Percentiles rank a stretch among this genome's conserved stretches.
Conservation (phyloP, 495 filamentous ascomycete genomes). For the Penicillium waksmanii region DNA sequence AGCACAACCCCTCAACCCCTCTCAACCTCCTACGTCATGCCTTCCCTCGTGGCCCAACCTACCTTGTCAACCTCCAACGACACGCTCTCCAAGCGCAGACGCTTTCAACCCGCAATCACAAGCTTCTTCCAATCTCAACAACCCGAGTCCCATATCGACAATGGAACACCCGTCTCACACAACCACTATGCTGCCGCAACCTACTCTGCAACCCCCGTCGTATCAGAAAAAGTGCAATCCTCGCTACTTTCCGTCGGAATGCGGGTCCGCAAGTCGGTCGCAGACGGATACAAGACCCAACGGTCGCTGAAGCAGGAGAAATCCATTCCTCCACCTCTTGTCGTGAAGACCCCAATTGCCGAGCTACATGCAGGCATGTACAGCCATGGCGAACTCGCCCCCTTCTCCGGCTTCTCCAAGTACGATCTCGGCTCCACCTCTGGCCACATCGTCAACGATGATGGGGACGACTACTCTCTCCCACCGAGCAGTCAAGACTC, state of each 20-base stretch:
- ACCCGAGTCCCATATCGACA: slow-evolving; percentile 16
- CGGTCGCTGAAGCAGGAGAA: slow-evolving; percentile 33
- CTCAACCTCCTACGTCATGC: slow-evolving; percentile 21
- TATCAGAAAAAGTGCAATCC: slow-evolving; percentile 69
- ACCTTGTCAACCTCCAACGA: slow-evolving; percentile 25
- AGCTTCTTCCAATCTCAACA: slow-evolving; percentile 39
- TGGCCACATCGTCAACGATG: slow-evolving; percentile 33
- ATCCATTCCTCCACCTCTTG: slow-evolving; percentile 26
- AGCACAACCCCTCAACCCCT: background rate
- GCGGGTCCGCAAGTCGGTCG: slow-evolving; percentile 87
- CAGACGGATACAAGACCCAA: slow-evolving; percentile 86
- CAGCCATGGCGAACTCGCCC: slow-evolving; percentile 60
- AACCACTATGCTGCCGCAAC: slow-evolving; percentile 48
- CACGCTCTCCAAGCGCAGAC: slow-evolving; percentile 44
- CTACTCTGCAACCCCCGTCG: slow-evolving; percentile 46
- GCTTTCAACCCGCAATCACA: slow-evolving; percentile 53
- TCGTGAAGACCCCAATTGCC: slow-evolving; percentile 17
- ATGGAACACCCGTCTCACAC: slow-evolving; percentile 36
- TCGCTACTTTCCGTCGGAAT: slow-evolving; percentile 87
- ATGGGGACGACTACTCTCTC: slow-evolving; percentile 47
- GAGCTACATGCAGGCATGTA: slow-evolving; percentile 22
- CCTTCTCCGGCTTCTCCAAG: slow-evolving; percentile 77
- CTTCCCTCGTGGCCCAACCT: slow-evolving; percentile 16
- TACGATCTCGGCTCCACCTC: slow-evolving; percentile 1
- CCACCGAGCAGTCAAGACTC: slow-evolving; percentile 53